Base-by-base conservation (phyloP, 2,329 filamentous ascomycete genomes). In the Sporothrix pseudoabietina region DNA sequence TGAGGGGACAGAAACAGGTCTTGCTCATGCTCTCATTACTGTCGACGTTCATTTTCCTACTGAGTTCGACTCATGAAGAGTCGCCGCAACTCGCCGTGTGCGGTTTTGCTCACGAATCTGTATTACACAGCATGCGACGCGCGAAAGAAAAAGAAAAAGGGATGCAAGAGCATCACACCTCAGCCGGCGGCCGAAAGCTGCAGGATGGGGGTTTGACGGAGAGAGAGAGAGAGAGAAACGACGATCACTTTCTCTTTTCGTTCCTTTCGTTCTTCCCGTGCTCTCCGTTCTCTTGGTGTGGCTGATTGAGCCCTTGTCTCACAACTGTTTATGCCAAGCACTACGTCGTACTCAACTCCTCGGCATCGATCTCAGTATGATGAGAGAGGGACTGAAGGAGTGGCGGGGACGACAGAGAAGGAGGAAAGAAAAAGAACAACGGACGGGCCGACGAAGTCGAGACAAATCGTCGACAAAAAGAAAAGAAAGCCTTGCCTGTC, bases 161-260 rank as follows among this genome's bases (percentile, higher is more conserved):
- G 16, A 16, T 14, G n/a, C 19, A 52, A 32, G 16, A 52, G 16
- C 22, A 63, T 16, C 26, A 7, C 55, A 59, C 7, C 32, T 16
- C 39, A 54, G 39, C 71, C 74, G 73, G 71, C 69, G 69, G 72
- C 73, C 75, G 73, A 75, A 71, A 71, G 75, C 57, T 75, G 73
- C 75, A 75, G 75, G 61, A 71, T 22, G 71, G 44, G 30, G 12
- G 52, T 55, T 55, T 26, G 52, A 26, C 52, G 52, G 35, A 35
- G 35, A 55, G 52, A n/a, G 47, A 16, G n/a, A n/a, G n/a, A n/a
- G 12, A n/a, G 47, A 16, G 16, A n/a, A 14, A 32, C 44, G 66
- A 22, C 44, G 72, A 72, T 73, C 71, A 30, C 44, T 57, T 59
- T 65, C 52, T 26, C 4, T 55, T 55, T n/a, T 26, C 52, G 41